Evolutionary conservation across 441 rosid genomes (phyloP), one percentile per base, ranked within the genome.

Genomic region (Hura crepitans): DNA sequence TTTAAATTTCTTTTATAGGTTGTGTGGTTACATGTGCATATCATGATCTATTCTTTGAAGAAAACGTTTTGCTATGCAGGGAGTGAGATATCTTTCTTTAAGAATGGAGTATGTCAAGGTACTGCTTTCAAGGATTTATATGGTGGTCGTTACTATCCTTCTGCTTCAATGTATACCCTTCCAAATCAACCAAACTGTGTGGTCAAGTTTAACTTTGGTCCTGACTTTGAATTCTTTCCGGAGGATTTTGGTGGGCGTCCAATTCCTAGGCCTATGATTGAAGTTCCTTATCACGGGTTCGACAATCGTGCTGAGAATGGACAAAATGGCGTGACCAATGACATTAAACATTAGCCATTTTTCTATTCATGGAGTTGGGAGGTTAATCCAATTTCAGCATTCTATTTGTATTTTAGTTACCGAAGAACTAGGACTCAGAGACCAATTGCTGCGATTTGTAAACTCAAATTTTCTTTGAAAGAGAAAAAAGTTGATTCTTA

Each of bases 121-220:
- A 84, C 90, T 78, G 99, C 99, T 65, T 94, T 85, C 83, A 88
- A 78, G 79, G 96, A 94, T 78, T 74, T 90, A 68, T 77, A 58
- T 71, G 99, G 97, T 25, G 97, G 97, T 46, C 92, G 87, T 74
- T 92, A 94, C 78, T 92, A 84, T 81, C 97, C 99, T 45, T 96
- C 99, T 79, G 99, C 99, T 73, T 94, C 99, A 10, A 90, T 92
- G 97, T 95, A 95, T 75, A 90, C 97, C 70, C 97, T 95, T 71
- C 97, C 97, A 18, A 80, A 84, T 76, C 97, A 92, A 79, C 86
- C 96, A 70, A 95, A 89, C 57, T 95, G 97, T 78, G 74, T 69
- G 20, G 97, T 92, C 74, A 90, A 79, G 83, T 95, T 95, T 82
- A 92, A 92, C 85, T 95, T 95, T 65, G 99, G 99, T 39, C 99